Evolutionary conservation across 257 asterid species (phyloP), one percentile per base, ranked within the genome.

Genomic region (Rubia yunnanensis): DNA sequence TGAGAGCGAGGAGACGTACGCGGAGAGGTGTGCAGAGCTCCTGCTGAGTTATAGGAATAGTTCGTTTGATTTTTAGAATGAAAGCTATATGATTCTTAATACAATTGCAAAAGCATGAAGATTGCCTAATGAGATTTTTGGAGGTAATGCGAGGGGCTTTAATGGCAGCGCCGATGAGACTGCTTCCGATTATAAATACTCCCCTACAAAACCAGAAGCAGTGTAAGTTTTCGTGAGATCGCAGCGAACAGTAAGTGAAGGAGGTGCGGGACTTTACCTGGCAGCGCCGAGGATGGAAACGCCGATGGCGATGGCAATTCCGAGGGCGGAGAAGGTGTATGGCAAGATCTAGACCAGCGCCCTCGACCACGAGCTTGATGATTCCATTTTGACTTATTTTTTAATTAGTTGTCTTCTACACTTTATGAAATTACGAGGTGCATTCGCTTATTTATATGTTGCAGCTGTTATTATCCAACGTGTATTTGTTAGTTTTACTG

Each of bases 231-330:
- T 27, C 22, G 23, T 9, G n/a, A 11, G 26, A 55, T 46, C 44
- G 27, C 7, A 50, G 54, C n/a, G 20, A 22, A 26, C 7, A 35
- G 24, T 15, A 35, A 48, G 2, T 5, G 3, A 62, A 59, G 46
- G n/a, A 22, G 18, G n/a, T 59, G 64, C 17, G n/a, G 6, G 2
- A 22, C 54, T n/a, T 23, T 82, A 94, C 97, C 97, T 89, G 36
- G 99, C 97, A 31, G 99, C 99, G 39, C 99, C 99, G 75, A 92
- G 97, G 54, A 92, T 97, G 5, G 99, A 92, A 69, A 92, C 99
- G 26, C 99, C 99, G 57, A 92, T 89, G 10, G 99, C 84, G 59
- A 92, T 64, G 28, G 99, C 95, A 54, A 92, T 92, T 66, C 99
- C 99, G 70, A 92, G 63, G 77, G 99, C 90, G 68, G 97, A 64